Evolutionary conservation across 2,329 filamentous ascomycete genomes (phyloP).

Genomic region (Talaromyces sp.): DNA sequence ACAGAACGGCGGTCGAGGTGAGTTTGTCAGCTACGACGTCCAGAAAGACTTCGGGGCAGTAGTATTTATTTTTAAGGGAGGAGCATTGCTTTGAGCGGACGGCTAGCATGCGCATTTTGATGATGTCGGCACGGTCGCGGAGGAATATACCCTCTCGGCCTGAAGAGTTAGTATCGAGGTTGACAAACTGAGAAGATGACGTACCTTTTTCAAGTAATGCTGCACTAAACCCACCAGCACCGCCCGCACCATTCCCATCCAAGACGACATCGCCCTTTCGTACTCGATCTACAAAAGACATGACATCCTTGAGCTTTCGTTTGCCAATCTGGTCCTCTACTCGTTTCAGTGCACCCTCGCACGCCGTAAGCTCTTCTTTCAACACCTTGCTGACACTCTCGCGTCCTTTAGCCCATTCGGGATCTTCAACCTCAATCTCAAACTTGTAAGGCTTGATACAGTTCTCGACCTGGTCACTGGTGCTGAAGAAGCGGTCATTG

Average conservation of each 20-base stretch:
- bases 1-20: conserved; percentile 89
- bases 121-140: conserved; percentile 81
- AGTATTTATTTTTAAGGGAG: conserved; percentile 82
- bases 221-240: conserved; percentile 90
- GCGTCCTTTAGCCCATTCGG: conserved; percentile 80
- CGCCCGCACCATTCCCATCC: conserved; percentile 76
- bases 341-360: conserved; percentile 70
- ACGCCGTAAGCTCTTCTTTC: conserved; percentile 83
- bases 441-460: conserved; percentile 99
- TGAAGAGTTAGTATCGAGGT: conserved; percentile 36
- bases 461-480: conserved; percentile 95
- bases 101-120: conserved; percentile 84
- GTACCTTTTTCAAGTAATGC: conserved; percentile 78
- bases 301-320: conserved; percentile 83
- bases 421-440: conserved; percentile 88
- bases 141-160: conserved; percentile 93
- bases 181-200: conserved; percentile 24
- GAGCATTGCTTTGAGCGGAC: conserved; percentile 88
- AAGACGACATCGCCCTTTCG: conserved; percentile 79
- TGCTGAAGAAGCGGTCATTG: conserved; percentile 93
- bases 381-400: conserved; percentile 77
- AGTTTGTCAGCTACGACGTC: conserved; percentile 94
- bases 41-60: conserved; percentile 96
- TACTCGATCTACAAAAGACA: conserved; percentile 85
- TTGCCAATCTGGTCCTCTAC: conserved; percentile 76